Conservation (phyloP, 257 asterid genomes). For the Nicotiana tomentosiformis region DNA sequence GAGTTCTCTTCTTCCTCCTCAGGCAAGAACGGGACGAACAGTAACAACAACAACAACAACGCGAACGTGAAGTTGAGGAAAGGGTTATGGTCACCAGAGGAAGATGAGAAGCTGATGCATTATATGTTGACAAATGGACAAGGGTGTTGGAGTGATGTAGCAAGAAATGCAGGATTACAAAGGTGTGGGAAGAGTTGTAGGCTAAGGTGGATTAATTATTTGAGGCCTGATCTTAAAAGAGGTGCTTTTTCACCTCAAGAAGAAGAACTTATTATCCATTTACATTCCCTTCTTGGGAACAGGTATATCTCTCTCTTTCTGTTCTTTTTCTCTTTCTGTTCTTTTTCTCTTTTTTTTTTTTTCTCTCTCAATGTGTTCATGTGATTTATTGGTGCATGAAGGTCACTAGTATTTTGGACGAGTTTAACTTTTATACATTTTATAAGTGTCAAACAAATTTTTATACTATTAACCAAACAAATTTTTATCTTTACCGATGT, state of each 20-base stretch:
- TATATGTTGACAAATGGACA: constrained; percentile 56
- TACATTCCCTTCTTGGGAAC: constrained; percentile 61
- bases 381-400: neutral
- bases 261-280: constrained; percentile 49
- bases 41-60: neutral
- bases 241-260: constrained; percentile 59
- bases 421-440: neutral
- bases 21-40: constrained; percentile 4
- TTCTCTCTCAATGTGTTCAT: neutral
- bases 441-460: too few relatives aligned
- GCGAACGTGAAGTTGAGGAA: constrained; percentile 33
- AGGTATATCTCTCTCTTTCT: constrained; percentile 23
- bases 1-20: constrained; percentile 24
- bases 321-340: neutral
- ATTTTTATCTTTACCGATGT: too few relatives aligned
- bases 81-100: constrained; percentile 64
- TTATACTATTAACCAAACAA: too few relatives aligned
- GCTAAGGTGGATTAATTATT: constrained; percentile 53
- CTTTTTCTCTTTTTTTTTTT: neutral
- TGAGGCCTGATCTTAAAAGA: constrained; percentile 57
- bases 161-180: constrained; percentile 50
- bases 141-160: constrained; percentile 63
- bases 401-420: neutral
- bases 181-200: constrained; percentile 63
- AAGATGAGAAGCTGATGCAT: constrained; percentile 48